phyloP scores from a whole-genome alignment of 257 asterid species.

The Solanum neorickii region DNA sequence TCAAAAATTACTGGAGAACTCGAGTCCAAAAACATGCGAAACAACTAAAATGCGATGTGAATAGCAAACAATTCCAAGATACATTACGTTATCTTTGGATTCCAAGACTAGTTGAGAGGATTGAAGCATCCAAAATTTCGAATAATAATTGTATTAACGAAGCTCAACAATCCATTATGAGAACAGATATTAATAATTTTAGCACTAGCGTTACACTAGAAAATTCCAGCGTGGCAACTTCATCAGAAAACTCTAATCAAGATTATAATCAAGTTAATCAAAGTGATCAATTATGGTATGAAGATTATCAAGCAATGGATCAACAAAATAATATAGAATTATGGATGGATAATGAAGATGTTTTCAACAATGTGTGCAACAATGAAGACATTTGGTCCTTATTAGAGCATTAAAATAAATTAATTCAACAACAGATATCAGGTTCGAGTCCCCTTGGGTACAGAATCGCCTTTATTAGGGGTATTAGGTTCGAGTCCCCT shows the following conservation, averaged over 20 bases:
- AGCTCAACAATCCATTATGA: not conserved
- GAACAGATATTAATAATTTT: not conserved
- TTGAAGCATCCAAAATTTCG: slow-evolving; percentile 30
- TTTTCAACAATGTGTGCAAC: not conserved
- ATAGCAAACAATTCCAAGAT: slow-evolving; percentile 86
- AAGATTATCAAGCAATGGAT: not conserved
- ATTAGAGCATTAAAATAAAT: not conserved
- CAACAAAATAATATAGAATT: not conserved
- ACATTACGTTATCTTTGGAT: slow-evolving; percentile 80
- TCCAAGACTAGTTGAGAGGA: slow-evolving; percentile 68
- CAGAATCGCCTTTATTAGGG: no score
- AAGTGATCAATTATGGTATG: not conserved
- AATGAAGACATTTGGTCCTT: not conserved
- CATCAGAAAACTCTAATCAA: not conserved
- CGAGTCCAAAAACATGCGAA: slow-evolving; percentile 85
- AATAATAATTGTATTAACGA: not conserved
- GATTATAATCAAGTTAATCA: not conserved
- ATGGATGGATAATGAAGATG: not conserved
- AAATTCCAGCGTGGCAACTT: not conserved
- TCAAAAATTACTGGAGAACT: slow-evolving; percentile 74
- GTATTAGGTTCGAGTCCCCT: no score
- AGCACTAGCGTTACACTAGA: not conserved
- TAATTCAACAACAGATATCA: not conserved
- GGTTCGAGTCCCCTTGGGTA: no score
- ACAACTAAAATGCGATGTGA: slow-evolving; percentile 83